Percentiles rank a stretch among this genome's conserved stretches.
Conservation (phyloP, 106 monocot genomes). For the Apostasia shenzhenica region DNA sequence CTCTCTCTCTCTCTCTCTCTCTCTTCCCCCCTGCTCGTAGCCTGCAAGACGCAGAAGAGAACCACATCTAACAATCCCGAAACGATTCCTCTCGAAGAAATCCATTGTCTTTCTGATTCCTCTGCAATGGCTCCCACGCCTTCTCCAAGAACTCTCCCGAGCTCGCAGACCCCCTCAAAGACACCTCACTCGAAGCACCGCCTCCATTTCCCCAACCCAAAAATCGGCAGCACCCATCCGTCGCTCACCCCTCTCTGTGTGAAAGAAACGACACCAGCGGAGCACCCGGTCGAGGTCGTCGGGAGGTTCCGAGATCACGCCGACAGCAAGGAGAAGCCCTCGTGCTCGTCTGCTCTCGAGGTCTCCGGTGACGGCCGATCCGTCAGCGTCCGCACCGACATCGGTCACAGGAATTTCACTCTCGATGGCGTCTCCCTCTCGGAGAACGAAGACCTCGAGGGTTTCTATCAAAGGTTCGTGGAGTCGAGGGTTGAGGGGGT, state of each 20-base stretch:
- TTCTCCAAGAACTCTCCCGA: constrained; percentile 29
- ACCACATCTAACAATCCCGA: not conserved
- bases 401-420: constrained; percentile 81
- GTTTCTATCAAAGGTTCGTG: constrained; percentile 73
- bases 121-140: constrained; percentile 70
- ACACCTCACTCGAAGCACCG: constrained; percentile 71
- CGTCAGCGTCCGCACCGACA: constrained; percentile 61
- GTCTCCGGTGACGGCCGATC: constrained; percentile 39
- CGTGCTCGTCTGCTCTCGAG: constrained; percentile 35
- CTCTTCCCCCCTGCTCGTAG: not conserved
- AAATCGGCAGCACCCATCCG: constrained; percentile 10
- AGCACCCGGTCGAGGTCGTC: constrained; percentile 97
- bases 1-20: constrained; percentile 1
- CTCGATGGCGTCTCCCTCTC: constrained; percentile 87
- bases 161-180: constrained; percentile 41
- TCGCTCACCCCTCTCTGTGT: constrained; percentile 1
- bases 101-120: not conserved
- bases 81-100: not conserved
- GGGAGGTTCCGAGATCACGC: constrained; percentile 67
- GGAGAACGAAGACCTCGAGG: constrained; percentile 60
- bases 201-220: constrained; percentile 48
- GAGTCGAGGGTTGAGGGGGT: constrained; percentile 69
- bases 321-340: constrained; percentile 24
- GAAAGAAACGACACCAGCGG: constrained; percentile 31
- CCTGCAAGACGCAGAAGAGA: constrained; percentile 12